A percentile compares a stretch with the other conserved stretches of the same genome.
Evolutionary conservation across 768 basidiomycete genomes (phyloP).

Genomic region (Infundibulicybe gibba): DNA sequence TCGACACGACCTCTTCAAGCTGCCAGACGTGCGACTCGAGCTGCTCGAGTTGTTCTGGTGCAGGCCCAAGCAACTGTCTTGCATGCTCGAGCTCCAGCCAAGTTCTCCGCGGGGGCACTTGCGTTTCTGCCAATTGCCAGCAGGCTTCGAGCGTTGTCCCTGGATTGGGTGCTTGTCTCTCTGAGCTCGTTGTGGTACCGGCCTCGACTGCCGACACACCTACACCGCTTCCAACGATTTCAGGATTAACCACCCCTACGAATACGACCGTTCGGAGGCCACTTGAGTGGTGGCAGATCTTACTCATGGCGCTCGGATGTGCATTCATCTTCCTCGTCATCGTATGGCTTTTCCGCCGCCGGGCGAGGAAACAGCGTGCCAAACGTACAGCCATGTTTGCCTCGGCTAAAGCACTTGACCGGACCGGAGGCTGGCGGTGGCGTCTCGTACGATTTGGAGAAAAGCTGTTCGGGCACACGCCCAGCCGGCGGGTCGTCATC

Average conservation of each 20-base stretch:
- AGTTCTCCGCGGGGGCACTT: slow-evolving; percentile 45
- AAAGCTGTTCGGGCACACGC: slow-evolving; percentile 50
- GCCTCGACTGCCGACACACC: slow-evolving; percentile 43
- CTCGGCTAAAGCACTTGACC: slow-evolving; percentile 32
- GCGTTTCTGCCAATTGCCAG: slow-evolving; percentile 58
- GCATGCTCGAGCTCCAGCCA: slow-evolving; percentile 48
- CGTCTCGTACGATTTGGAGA: slow-evolving; percentile 55
- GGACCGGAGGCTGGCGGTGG: slow-evolving; percentile 44
- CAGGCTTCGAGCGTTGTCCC: slow-evolving; percentile 52
- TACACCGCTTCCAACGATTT: slow-evolving; percentile 47
- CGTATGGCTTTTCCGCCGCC: slow-evolving; percentile 66
- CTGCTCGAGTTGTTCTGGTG: slow-evolving; percentile 60
- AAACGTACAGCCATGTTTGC: slow-evolving; percentile 66
- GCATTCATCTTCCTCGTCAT: slow-evolving; percentile 73
- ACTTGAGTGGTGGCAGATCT: slow-evolving; percentile 80
- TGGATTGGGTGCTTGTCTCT: slow-evolving; percentile 76
- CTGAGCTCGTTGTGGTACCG: slow-evolving; percentile 59
- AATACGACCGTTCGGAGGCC: slow-evolving; percentile 22
- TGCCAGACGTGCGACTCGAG: slow-evolving; percentile 69
- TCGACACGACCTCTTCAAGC: slow-evolving; percentile 55
- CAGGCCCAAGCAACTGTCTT: slow-evolving; percentile 53
- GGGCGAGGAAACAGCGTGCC: slow-evolving; percentile 62
- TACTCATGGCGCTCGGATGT: slow-evolving; percentile 78
- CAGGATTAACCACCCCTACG: slow-evolving; percentile 53
- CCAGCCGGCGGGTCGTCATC: slow-evolving; percentile 9